Percentiles rank a stretch among this genome's conserved stretches.
phyloP scores from a whole-genome alignment of 2,329 filamentous ascomycete genomes.

The Trichoderma asperellum region DNA sequence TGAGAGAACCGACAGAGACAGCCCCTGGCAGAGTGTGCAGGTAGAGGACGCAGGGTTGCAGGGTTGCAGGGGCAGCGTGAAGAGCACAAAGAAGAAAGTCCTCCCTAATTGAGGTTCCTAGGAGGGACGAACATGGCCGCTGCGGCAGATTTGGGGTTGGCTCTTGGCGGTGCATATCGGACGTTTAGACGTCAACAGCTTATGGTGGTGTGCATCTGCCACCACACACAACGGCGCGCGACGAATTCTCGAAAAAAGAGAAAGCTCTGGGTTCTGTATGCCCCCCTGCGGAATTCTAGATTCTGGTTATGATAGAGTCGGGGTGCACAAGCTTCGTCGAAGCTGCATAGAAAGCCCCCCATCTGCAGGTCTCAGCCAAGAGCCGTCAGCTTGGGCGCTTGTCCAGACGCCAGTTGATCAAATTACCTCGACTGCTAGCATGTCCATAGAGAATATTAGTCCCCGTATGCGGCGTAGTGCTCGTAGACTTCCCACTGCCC shows the following conservation, averaged over 20 bases:
- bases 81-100: slow-evolving; percentile 16
- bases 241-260: not conserved
- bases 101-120: slow-evolving; percentile 11
- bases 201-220: slow-evolving; percentile 13
- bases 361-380: not conserved
- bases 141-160: slow-evolving; percentile 11
- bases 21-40: slow-evolving; percentile 10
- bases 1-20: slow-evolving; percentile 19
- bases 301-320: not conserved
- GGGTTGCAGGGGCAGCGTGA: slow-evolving; percentile 2
- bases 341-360: not conserved
- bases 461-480: not conserved
- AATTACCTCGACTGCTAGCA: not conserved
- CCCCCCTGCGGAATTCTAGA: not conserved
- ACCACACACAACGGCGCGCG: not conserved
- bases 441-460: not conserved
- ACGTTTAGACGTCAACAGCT: not conserved
- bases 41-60: not conserved
- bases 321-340: not conserved
- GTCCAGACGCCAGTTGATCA: not conserved
- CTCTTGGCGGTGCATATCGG: slow-evolving; percentile 1
- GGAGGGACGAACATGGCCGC: slow-evolving; percentile 10
- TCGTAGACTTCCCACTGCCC: slow-evolving; percentile 3
- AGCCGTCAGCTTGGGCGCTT: not conserved
- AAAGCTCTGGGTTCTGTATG: not conserved